Conservation (phyloP, 768 basidiomycete genomes). For the Amylocystis lapponica region DNA sequence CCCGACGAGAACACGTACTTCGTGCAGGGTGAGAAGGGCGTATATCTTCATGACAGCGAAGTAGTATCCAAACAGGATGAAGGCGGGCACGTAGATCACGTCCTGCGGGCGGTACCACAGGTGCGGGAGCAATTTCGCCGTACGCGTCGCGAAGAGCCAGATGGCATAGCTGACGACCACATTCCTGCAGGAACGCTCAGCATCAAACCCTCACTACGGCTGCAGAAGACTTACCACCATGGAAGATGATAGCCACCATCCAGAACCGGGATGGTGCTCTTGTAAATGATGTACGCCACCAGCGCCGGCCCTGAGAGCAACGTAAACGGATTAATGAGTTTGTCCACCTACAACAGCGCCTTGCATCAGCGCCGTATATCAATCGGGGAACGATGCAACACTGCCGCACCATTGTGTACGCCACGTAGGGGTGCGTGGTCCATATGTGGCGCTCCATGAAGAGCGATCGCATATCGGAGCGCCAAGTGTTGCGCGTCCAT, state of each 20-base stretch:
- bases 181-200: slow-evolving; percentile 42
- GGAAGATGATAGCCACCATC: slow-evolving; percentile 77
- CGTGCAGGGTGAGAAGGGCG: slow-evolving; percentile 84
- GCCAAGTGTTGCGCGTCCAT: slow-evolving; percentile 95
- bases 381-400: neutral
- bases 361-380: neutral
- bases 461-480: slow-evolving; percentile 80
- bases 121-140: slow-evolving; percentile 67
- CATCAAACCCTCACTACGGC: neutral
- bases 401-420: slow-evolving; percentile 77
- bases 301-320: slow-evolving; percentile 79
- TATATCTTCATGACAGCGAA: slow-evolving; percentile 95
- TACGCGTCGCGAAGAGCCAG: slow-evolving; percentile 66
- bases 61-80: slow-evolving; percentile 87
- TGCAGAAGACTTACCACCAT: slow-evolving; percentile 55
- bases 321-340: slow-evolving; percentile 82
- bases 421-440: slow-evolving; percentile 78
- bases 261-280: slow-evolving; percentile 62
- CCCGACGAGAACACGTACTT: slow-evolving; percentile 42
- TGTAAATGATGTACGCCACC: slow-evolving; percentile 70
- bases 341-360: slow-evolving; percentile 51
- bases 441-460: slow-evolving; percentile 87
- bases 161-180: slow-evolving; percentile 60
- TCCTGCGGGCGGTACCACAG: slow-evolving; percentile 53
- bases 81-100: slow-evolving; percentile 54